Evolutionary conservation across 805 yeast species (phyloP), one percentile per base, ranked within the genome.

Genomic region (Candida chauliodis): DNA sequence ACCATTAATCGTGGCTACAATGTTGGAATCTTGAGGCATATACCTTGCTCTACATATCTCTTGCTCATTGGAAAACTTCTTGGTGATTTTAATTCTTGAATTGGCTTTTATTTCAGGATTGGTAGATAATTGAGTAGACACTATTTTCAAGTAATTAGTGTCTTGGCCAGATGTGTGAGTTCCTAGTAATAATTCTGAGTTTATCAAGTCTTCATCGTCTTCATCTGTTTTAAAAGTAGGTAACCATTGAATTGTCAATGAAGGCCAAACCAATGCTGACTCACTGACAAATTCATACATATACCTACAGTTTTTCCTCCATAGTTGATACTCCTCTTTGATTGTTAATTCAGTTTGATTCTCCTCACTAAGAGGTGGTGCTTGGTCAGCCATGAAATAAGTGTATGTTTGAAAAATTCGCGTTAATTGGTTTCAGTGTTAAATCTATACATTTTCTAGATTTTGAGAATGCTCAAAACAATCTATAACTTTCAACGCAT

Each of bases 221-320:
- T 37, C 47, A 21, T 36, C 34, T 10, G n/a, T 16, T 9, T 42
- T 33, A 44, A 52, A 46, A 20, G 63, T 64, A 0, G 89, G 90
- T 6, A 82, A 56, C 90, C 93, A 85, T 58, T 85, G 86, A 4
- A 83, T 72, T 1, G 91, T 81, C 35, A 85, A 65, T 2, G 90
- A 80, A 2, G 95, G 95, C 95, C 95, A 85, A 9, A 81, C 76
- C 31, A 85, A 61, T 2, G 84, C 86, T 0, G 91, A 82, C 52
- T 85, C 93, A 34, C 84, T 78, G 22, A 85, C 87, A 54, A 81
- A 84, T 50, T 84, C 89, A 48, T 85, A 85, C 93, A 85, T 84
- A 49, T 72, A 78, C 9, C 85, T 81, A 47, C 90, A 84, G 51
- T 84, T 85, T 52, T 84, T 78, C 43, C 86, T 72, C 95, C 95